Evolutionary conservation across 208 protist genomes (phyloP), one percentile per base, ranked within the genome.

Genomic region (Acanthamoeba rhysodes): DNA sequence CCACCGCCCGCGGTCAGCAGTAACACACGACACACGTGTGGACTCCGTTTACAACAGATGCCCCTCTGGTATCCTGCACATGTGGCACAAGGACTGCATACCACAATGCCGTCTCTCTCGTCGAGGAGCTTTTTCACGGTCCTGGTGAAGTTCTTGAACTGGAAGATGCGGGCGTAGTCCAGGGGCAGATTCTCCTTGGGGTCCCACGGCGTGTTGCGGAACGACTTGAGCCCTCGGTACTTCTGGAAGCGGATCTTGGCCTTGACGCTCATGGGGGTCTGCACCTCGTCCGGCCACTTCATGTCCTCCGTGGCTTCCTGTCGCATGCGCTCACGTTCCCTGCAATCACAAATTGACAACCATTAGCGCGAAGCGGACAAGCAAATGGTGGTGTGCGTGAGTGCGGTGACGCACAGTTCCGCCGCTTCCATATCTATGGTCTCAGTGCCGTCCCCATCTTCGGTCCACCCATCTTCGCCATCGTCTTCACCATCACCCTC

Each of bases 251-350:
- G 96, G 50, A 98, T 68, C 53, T 95, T 62, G 53, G 97, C 96
- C 32, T 96, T 94, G 16, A 96, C 59, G 74, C 97, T 82, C 10
- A 94, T 24, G 22, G 98, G 98, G 34, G 96, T 97, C 37, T 98
- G 97, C 50, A 99, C 97, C 82, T 98, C 98, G 95, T 98, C 98
- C 45, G 98, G 98, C 80, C 95, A 99, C 55, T 98, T 74, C 34
- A 96, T 45, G 53, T 99, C 97, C 8, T 99, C 96, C 34, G 57
- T 32, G 27, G 62, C 95, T 22, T 96, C 76, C 57, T 95, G 57
- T 59, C 55, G 37, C 90, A 78, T 27, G 16, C 68, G 72, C 27
- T 97, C 84, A 29, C 90, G 80, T 18, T 97, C 76, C 41, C 66
- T 97, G 32, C 70, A 50, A 22, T 20, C 20, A 41, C 48, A 53